These are phyloP conservation scores for Starmerella stellata DNA, from an alignment of 805 yeast species.

Conservation along the genomic window DNA sequence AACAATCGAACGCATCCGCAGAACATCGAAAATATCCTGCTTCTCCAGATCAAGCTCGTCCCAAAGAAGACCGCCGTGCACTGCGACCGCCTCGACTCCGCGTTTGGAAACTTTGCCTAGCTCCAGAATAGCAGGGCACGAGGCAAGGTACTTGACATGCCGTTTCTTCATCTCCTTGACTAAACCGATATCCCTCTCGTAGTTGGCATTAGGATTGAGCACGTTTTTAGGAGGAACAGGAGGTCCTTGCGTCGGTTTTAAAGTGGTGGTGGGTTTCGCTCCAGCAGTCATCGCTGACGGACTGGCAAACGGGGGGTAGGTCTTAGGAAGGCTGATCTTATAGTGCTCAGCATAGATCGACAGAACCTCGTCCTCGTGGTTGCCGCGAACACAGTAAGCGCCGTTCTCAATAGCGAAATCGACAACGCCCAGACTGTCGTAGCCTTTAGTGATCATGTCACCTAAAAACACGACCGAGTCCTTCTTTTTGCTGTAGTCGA, in stretches of 20 bases:
- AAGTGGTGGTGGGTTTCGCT: constrained; percentile 7
- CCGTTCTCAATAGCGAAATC: constrained; percentile 42
- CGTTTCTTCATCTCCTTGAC: constrained; percentile 39
- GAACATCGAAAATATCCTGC: constrained; percentile 43
- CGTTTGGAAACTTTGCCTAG: constrained; percentile 37
- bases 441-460: constrained; percentile 74
- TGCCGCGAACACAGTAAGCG: constrained; percentile 66
- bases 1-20: constrained; percentile 52
- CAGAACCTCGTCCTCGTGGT: constrained; percentile 64
- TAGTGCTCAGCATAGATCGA: constrained; percentile 46
- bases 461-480: constrained; percentile 62
- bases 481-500: constrained; percentile 24
- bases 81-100: constrained; percentile 36
- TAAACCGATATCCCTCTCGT: constrained; percentile 24
- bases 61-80: constrained; percentile 73
- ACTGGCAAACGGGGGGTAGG: constrained; percentile 18
- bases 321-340: constrained; percentile 24
- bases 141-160: constrained; percentile 42
- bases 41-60: constrained; percentile 32
- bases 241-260: constrained; percentile 13
- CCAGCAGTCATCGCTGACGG: constrained; percentile 13
- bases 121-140: constrained; percentile 44
- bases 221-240: background rate
- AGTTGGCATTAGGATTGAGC: background rate
- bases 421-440: constrained; percentile 49